Evolutionary conservation across 1,284 basidiomycete species (phyloP).

Genomic region (Ganoderma leucocontextum): DNA sequence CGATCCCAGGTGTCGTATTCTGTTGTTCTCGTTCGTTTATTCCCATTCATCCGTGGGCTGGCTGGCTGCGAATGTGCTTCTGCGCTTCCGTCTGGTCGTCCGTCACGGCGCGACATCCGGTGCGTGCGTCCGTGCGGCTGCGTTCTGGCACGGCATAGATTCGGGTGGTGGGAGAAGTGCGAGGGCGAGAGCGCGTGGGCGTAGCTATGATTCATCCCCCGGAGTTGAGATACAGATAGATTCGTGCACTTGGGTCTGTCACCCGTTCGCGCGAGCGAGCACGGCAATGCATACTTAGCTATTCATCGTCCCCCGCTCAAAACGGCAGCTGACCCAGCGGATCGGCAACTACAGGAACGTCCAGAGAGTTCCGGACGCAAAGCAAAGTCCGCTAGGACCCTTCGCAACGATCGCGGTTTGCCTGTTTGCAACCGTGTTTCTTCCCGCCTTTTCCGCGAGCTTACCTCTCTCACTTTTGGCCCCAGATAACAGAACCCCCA

Average conservation of each 20-base stretch:
- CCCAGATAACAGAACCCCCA: neutral
- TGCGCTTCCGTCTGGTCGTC: constrained; percentile 19
- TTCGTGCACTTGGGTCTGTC: neutral
- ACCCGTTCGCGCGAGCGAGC: neutral
- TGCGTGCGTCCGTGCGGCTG: constrained; percentile 14
- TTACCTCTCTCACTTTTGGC: constrained; percentile 5
- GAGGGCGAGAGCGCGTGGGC: neutral
- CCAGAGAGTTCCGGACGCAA: constrained; percentile 1
- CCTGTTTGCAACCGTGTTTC: constrained; percentile 4
- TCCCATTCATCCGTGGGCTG: constrained; percentile 19
- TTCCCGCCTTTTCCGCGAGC: neutral
- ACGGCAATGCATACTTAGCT: constrained; percentile 3
- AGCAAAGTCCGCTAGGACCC: constrained; percentile 9
- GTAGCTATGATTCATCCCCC: neutral
- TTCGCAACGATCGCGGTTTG: constrained; percentile 6
- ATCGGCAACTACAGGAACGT: constrained; percentile 11
- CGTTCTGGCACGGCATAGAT: constrained; percentile 1
- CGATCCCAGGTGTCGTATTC: constrained; percentile 12
- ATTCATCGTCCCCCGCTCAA: constrained; percentile 17
- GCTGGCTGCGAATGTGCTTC: constrained; percentile 18
- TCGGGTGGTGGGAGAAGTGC: constrained; percentile 9
- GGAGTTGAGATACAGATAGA: constrained; percentile 11
- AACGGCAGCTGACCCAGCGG: constrained; percentile 13
- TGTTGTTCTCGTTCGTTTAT: constrained; percentile 18
- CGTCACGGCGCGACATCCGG: constrained; percentile 24